phyloP scores from a whole-genome alignment of 345 rosid species.

The Gossypium bickii region DNA sequence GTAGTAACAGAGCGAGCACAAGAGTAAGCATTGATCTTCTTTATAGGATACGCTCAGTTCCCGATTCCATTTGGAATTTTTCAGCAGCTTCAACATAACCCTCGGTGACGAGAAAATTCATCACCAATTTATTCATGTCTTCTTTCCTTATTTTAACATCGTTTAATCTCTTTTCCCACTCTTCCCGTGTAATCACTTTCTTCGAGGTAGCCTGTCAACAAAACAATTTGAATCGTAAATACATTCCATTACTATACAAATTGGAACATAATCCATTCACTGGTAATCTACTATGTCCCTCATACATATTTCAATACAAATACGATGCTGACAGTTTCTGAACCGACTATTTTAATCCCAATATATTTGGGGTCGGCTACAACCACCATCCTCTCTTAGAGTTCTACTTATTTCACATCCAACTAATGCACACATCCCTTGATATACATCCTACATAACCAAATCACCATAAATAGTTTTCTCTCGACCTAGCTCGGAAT shows the following conservation, averaged over 20 bases:
- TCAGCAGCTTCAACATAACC: slow-evolving; percentile 95
- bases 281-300: background rate
- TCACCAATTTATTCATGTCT: slow-evolving; percentile 91
- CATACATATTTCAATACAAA: background rate
- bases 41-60: slow-evolving; percentile 80
- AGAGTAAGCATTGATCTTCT: background rate
- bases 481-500: too few species aligned
- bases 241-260: background rate
- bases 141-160: slow-evolving; percentile 83
- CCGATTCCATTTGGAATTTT: slow-evolving; percentile 83
- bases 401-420: background rate
- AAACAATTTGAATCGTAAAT: slow-evolving; percentile 6
- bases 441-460: too few species aligned
- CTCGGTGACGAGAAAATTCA: slow-evolving; percentile 97
- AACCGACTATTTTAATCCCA: too few species aligned
- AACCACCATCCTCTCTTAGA: background rate
- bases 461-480: too few species aligned
- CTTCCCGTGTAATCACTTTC: slow-evolving; percentile 70
- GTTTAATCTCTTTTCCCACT: slow-evolving; percentile 90
- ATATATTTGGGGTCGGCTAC: background rate
- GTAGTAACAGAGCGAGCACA: background rate
- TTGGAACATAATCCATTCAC: background rate
- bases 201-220: slow-evolving; percentile 50
- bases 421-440: background rate
- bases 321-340: background rate